phyloP scores from a whole-genome alignment of 2,329 filamentous ascomycete species.

The Aspergillus sp. region DNA sequence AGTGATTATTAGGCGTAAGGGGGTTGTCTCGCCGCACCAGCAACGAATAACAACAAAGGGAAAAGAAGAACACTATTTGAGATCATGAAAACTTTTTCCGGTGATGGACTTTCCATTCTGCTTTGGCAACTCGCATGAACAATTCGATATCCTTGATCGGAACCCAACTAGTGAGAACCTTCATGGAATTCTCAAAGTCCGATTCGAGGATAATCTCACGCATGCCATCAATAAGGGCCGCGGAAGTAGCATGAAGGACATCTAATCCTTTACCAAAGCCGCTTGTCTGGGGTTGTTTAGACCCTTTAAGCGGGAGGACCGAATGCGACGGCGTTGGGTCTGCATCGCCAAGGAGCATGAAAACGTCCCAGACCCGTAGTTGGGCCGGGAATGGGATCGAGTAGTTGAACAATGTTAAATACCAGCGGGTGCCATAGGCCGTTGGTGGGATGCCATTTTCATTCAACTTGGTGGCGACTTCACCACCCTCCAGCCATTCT shows the following conservation, averaged over 20 bases:
- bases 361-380: constrained; percentile 94
- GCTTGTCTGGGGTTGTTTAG: constrained; percentile 16
- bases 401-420: constrained; percentile 94
- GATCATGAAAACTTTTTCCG: constrained; percentile 34
- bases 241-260: constrained; percentile 80
- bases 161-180: constrained; percentile 87
- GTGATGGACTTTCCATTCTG: constrained; percentile 70
- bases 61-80: background rate
- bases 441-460: constrained; percentile 77
- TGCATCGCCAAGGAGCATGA: constrained; percentile 82
- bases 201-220: constrained; percentile 81
- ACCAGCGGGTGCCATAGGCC: constrained; percentile 95
- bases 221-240: constrained; percentile 84
- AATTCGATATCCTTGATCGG: constrained; percentile 90
- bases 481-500: constrained; percentile 70
- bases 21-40: too few relatives aligned
- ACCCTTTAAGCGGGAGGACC: background rate
- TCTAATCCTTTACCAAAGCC: constrained; percentile 64
- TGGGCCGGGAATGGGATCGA: constrained; percentile 92
- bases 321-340: constrained; percentile 28
- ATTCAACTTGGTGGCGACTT: constrained; percentile 70
- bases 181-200: constrained; percentile 98
- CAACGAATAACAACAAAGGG: too few relatives aligned
- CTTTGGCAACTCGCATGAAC: constrained; percentile 80
- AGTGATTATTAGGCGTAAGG: background rate